Evolutionary conservation across 371 early-diverging fungal species (phyloP).

Genomic region (Lichtheimia ornata): DNA sequence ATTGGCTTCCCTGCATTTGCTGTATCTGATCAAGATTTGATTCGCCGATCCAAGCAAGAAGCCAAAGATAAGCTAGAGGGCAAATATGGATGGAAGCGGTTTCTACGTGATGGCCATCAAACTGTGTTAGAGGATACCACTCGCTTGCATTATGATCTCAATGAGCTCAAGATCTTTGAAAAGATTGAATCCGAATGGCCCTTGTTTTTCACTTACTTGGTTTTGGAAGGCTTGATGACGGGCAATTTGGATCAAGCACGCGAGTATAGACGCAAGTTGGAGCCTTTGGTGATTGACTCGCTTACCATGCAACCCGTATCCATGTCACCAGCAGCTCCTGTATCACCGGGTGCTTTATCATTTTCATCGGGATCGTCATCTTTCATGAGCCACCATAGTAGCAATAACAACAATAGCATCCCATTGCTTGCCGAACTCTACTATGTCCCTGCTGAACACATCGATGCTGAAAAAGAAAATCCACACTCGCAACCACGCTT

Average conservation of each 20-base stretch:
- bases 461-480: slow-evolving; percentile 74
- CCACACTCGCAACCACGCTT: slow-evolving; percentile 79
- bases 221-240: slow-evolving; percentile 81
- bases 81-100: slow-evolving; percentile 85
- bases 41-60: slow-evolving; percentile 69
- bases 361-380: slow-evolving; percentile 7
- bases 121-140: slow-evolving; percentile 78
- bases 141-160: slow-evolving; percentile 82
- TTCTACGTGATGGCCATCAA: slow-evolving; percentile 91
- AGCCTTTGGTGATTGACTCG: slow-evolving; percentile 75
- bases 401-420: slow-evolving; percentile 17
- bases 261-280: slow-evolving; percentile 69
- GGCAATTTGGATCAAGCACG: slow-evolving; percentile 70
- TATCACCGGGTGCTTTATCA: slow-evolving; percentile 12
- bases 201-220: slow-evolving; percentile 87
- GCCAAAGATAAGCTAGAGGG: slow-evolving; percentile 86
- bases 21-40: slow-evolving; percentile 67
- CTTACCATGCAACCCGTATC: slow-evolving; percentile 39
- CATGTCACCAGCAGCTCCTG: slow-evolving; percentile 24
- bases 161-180: slow-evolving; percentile 87
- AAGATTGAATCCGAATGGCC: slow-evolving; percentile 93
- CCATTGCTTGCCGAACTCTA: slow-evolving; percentile 81
- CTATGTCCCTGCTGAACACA: slow-evolving; percentile 73
- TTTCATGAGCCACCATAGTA: neutral
- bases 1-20: slow-evolving; percentile 93